A percentile compares a stretch with the other conserved stretches of the same genome.
Evolutionary conservation across 805 yeast species (phyloP).

Genomic region (Kurtzmaniella cleridarum): DNA sequence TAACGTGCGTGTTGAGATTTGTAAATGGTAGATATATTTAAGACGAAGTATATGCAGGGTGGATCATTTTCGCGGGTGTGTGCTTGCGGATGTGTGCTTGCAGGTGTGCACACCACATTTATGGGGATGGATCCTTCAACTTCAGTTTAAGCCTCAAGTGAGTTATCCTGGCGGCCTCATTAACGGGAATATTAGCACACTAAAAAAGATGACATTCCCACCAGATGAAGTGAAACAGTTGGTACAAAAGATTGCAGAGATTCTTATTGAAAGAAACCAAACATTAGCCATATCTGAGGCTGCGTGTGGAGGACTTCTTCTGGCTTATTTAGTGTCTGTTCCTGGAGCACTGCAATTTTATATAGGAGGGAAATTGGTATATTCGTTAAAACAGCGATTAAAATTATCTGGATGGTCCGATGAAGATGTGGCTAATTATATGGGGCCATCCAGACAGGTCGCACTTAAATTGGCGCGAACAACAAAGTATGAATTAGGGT

Average conservation of each 20-base stretch:
- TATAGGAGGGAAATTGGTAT: constrained; percentile 79
- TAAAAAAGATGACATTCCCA: constrained; percentile 40
- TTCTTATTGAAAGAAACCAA: constrained; percentile 47
- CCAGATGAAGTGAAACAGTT: constrained; percentile 47
- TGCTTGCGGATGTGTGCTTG: no score
- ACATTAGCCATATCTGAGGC: constrained; percentile 81
- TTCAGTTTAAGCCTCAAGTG: no score
- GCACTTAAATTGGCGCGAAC: constrained; percentile 75
- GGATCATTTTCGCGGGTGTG: no score
- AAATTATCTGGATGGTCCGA: constrained; percentile 75
- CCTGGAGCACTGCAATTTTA: constrained; percentile 84
- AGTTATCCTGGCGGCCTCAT: no score
- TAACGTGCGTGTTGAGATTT: no score
- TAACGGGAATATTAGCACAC: no score
- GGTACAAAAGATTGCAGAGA: constrained; percentile 53
- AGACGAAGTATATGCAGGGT: no score
- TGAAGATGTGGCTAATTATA: constrained; percentile 62
- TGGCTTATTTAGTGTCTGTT: constrained; percentile 73
- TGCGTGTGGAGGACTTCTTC: constrained; percentile 83
- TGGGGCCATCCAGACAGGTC: constrained; percentile 77
- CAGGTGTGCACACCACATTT: no score
- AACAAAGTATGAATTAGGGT: constrained; percentile 72
- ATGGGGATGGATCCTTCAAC: no score
- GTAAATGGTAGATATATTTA: no score
- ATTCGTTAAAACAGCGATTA: constrained; percentile 69